Evolutionary conservation across 2,329 filamentous ascomycete genomes (phyloP), one percentile per base, ranked within the genome.

Genomic region (Cercospora janseana): DNA sequence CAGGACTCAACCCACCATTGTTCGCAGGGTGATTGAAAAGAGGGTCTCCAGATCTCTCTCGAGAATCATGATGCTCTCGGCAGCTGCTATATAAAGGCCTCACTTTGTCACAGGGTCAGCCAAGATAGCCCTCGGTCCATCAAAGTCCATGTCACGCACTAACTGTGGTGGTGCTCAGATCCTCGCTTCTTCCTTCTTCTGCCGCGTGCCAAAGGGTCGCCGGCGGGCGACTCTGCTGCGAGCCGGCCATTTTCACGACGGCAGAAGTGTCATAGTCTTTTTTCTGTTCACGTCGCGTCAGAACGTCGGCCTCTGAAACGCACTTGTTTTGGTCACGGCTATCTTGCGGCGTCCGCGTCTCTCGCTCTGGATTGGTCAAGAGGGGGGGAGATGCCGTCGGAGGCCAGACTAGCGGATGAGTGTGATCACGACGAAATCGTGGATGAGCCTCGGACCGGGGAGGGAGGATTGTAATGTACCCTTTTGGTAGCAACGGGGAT

Each of bases 41-140:
- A 12, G 21, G 38, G 7, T 50, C 21, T 18, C 18, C n/a, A 10
- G 38, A 38, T 9, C 41, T 42, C 23, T 52, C 32, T 23, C 43
- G 48, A n/a, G 47, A 40, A 20, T 54, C 51, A 23, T 51, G 45
- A 23, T 61, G 59, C 32, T 61, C 59, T 26, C 50, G 46, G 46
- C 59, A 61, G 9, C 58, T 60, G n/a, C 57, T 60, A 31, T 57
- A 61, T 6, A 58, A 45, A 10, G 57, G 57, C 26, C 54, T 51
- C 49, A 52, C 43, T 46, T 21, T 20, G 4, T 26, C 7, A n/a
- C n/a, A n/a, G 13, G 20, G 31, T 54, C 23, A 48, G 31, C 20
- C 41, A 34, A 32, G 18, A n/a, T 32, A 15, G 41, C n/a, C 18
- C 20, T 32, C 29, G 20, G 35, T 20, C 31, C 45, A 44, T 24